Evolutionary conservation across 2,329 filamentous ascomycete species (phyloP).

Genomic region (Pestalotiopsis sp.): DNA sequence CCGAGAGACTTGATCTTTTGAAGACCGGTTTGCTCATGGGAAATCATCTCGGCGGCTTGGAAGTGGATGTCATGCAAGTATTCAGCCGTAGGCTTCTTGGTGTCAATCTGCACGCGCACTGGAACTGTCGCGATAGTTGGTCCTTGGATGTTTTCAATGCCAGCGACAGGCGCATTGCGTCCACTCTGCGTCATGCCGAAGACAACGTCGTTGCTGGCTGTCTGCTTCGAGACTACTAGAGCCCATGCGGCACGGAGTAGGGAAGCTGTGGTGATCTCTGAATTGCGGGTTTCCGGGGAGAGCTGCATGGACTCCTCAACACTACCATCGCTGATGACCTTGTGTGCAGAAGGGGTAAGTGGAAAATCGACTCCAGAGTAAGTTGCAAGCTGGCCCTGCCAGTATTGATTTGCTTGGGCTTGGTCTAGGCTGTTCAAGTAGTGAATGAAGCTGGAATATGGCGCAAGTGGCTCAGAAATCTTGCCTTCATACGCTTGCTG

Average conservation of each 20-base stretch:
- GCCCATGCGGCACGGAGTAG: conserved; percentile 44
- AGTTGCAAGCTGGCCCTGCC: background rate
- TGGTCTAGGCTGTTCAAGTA: background rate
- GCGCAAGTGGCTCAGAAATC: background rate
- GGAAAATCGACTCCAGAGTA: conserved; percentile 5
- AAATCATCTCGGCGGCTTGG: conserved; percentile 43
- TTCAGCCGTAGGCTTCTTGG: conserved; percentile 28
- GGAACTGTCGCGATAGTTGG: conserved; percentile 45
- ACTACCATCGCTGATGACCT: background rate
- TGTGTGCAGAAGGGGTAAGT: background rate
- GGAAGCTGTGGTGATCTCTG: conserved; percentile 39
- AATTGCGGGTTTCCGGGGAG: background rate
- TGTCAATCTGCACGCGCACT: conserved; percentile 36
- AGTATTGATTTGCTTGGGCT: background rate
- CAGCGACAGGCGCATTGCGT: conserved; percentile 25
- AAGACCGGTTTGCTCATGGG: conserved; percentile 46
- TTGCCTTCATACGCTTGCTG: conserved; percentile 5
- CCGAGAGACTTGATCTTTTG: conserved; percentile 11
- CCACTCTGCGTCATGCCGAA: conserved; percentile 46
- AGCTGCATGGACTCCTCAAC: background rate
- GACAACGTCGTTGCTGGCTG: conserved; percentile 38
- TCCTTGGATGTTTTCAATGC: conserved; percentile 23
- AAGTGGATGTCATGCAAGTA: conserved; percentile 12
- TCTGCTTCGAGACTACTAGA: conserved; percentile 37
- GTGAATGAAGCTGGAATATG: conserved; percentile 1